Conservation (phyloP, 176 grass and related monocot genomes). For the Musa schizocarpa region DNA sequence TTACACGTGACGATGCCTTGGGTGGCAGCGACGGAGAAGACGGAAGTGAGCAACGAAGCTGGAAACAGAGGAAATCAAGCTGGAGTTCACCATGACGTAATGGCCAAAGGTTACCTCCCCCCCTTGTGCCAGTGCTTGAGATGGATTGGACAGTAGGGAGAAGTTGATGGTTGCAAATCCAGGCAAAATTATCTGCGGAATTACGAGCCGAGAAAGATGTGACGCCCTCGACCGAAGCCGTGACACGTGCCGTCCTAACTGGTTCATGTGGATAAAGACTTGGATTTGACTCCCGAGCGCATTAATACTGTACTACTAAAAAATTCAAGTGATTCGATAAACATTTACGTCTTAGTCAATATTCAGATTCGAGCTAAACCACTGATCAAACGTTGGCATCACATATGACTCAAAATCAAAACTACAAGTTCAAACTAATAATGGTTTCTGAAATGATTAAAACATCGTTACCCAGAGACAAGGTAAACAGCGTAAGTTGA, state of each 20-base stretch:
- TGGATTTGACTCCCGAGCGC: too few species aligned
- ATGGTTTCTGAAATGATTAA: too few species aligned
- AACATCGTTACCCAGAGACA: background rate
- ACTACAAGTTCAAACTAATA: too few species aligned
- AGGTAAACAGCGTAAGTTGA: background rate
- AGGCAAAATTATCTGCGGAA: background rate
- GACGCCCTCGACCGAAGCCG: background rate
- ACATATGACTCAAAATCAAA: too few species aligned
- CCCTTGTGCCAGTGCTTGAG: background rate
- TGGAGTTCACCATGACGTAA: constrained; percentile 1
- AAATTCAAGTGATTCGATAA: too few species aligned
- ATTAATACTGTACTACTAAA: too few species aligned
- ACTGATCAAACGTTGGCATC: too few species aligned
- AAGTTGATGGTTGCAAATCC: background rate
- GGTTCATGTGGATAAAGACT: background rate
- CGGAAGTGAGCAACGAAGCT: background rate
- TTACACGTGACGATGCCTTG: background rate
- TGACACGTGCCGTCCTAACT: background rate
- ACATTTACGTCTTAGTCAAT: too few species aligned
- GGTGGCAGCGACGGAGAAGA: background rate
- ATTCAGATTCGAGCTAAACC: too few species aligned
- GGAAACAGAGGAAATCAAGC: background rate
- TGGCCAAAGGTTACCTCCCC: too few species aligned
- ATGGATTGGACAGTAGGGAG: background rate
- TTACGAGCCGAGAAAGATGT: background rate